Conservation (phyloP, 164 flowering plant genomes). For the Stephania yunnanensis region DNA sequence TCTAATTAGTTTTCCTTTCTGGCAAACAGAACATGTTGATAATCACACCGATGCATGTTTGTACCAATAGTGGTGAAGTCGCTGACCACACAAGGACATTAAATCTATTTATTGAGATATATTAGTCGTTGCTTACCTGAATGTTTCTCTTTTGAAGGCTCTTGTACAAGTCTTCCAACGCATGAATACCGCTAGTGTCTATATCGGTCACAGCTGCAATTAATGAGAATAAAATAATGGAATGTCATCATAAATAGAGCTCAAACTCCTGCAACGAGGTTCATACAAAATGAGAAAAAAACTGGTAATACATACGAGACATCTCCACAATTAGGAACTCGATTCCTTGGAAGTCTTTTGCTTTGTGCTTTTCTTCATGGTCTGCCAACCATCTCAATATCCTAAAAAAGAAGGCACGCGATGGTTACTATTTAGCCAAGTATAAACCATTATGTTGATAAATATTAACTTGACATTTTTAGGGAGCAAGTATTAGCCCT, state of each 20-base stretch:
- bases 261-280: neutral
- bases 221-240: neutral
- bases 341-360: constrained; percentile 26
- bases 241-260: neutral
- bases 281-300: neutral
- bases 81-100: neutral
- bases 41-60: too few relatives aligned
- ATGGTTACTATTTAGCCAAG: neutral
- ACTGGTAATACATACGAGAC: constrained; percentile 52
- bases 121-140: constrained; percentile 32
- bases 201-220: constrained; percentile 80
- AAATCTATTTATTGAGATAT: too few relatives aligned
- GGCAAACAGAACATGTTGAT: neutral
- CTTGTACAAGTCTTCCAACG: constrained; percentile 57
- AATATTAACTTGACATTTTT: neutral
- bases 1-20: constrained; percentile 1
- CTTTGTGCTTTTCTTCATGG: constrained; percentile 51
- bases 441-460: neutral
- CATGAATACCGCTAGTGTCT: constrained; percentile 86
- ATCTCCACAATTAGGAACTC: constrained; percentile 66
- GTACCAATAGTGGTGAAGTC: too few relatives aligned
- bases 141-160: constrained; percentile 62
- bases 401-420: constrained; percentile 30
- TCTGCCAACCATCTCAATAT: constrained; percentile 68
- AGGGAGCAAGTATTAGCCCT: too few relatives aligned